These are phyloP conservation scores for Colletotrichum euphorbiae DNA, from an alignment of 2,329 filamentous ascomycete species.

Conservation along the genomic window DNA sequence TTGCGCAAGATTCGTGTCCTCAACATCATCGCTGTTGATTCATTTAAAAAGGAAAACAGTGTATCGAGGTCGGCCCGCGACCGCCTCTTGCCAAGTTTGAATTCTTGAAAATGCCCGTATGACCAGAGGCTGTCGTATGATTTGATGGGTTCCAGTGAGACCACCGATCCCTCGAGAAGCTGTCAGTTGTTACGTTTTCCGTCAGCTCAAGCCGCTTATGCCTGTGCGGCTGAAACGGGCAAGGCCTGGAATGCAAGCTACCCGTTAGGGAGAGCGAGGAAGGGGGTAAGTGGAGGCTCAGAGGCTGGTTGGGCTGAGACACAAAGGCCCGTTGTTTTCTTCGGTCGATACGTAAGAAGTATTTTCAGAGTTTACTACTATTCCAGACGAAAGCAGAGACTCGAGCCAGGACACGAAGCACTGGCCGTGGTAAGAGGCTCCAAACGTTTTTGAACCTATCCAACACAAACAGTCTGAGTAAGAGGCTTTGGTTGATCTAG, in stretches of 20 bases:
- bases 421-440: constrained; percentile 7
- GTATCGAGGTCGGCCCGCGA: constrained; percentile 3
- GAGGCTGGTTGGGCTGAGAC: constrained; percentile 25
- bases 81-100: constrained; percentile 11
- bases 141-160: background rate
- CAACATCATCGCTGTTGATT: background rate
- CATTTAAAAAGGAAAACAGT: background rate
- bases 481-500: background rate
- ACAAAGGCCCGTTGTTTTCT: constrained; percentile 16
- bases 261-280: constrained; percentile 15
- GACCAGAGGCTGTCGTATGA: background rate
- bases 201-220: background rate
- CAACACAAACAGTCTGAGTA: background rate
- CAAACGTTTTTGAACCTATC: background rate
- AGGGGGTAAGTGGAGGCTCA: constrained; percentile 26
- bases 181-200: constrained; percentile 12
- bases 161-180: constrained; percentile 1
- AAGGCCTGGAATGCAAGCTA: constrained; percentile 5
- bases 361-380: background rate
- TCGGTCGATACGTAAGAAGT: constrained; percentile 3
- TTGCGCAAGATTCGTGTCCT: constrained; percentile 13
- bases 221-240: constrained; percentile 3
- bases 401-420: background rate
- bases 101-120: constrained; percentile 19
- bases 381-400: constrained; percentile 19